Percentiles rank a stretch among this genome's conserved stretches.
These are phyloP conservation scores for Bipolaris oryzae DNA, from an alignment of 2,329 filamentous ascomycete species.

Conservation along the genomic window DNA sequence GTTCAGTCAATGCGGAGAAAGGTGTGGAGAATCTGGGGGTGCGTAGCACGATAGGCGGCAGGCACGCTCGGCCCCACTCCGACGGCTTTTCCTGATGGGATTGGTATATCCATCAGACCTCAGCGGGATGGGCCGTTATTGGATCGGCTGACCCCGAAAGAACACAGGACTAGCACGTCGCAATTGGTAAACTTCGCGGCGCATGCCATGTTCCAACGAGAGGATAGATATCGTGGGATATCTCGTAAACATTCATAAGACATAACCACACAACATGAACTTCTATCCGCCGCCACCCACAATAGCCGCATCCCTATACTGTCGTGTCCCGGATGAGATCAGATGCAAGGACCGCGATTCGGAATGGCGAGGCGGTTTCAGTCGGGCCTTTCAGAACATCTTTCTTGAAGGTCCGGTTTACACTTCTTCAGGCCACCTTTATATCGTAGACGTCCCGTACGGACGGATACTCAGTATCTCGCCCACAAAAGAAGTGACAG, in stretches of 20 bases:
- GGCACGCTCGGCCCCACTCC: background rate
- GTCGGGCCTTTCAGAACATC: conserved; percentile 46
- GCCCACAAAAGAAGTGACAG: conserved; percentile 33
- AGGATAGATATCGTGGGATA: background rate
- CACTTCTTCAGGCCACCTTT: conserved; percentile 44
- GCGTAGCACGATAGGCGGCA: background rate
- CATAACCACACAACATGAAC: conserved; percentile 36
- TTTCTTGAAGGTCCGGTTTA: conserved; percentile 51
- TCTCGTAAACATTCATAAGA: background rate
- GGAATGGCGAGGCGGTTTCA: conserved; percentile 51
- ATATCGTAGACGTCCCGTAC: conserved; percentile 51
- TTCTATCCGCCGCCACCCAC: conserved; percentile 44
- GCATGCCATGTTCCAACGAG: background rate
- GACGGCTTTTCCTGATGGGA: background rate
- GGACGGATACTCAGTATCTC: conserved; percentile 49
- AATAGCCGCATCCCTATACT: conserved; percentile 46
- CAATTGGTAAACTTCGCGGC: background rate
- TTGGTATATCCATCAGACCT: background rate
- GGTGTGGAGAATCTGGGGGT: background rate
- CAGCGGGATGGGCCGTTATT: background rate
- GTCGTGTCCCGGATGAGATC: conserved; percentile 46
- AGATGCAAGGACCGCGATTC: conserved; percentile 31
- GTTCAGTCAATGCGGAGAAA: background rate
- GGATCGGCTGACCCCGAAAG: background rate
- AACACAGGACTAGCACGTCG: background rate